Percentiles rank a stretch among this genome's conserved stretches.
These are phyloP conservation scores for Blastomyces silverae DNA, from an alignment of 2,329 filamentous ascomycete genomes.

Conservation along the genomic window DNA sequence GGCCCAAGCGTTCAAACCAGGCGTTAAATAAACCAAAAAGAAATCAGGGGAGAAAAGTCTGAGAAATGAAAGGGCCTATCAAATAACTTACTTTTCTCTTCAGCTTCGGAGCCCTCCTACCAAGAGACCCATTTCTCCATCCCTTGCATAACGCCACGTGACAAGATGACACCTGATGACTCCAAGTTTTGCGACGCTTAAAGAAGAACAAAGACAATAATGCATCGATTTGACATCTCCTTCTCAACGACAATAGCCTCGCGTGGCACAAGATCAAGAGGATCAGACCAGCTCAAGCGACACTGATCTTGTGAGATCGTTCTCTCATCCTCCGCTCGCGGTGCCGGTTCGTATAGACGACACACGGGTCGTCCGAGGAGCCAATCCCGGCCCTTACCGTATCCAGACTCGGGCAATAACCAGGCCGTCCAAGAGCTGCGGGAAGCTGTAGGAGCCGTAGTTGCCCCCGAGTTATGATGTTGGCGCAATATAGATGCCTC, in stretches of 20 bases:
- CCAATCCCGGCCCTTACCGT: slow-evolving; percentile 34
- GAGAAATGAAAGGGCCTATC: background rate
- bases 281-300: slow-evolving; percentile 19
- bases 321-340: slow-evolving; percentile 37
- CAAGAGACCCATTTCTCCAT: background rate
- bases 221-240: background rate
- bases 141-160: background rate
- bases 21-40: background rate
- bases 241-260: background rate
- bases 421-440: slow-evolving; percentile 33
- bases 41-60: background rate
- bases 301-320: slow-evolving; percentile 31
- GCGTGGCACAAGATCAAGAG: background rate
- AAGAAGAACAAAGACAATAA: background rate
- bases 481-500: slow-evolving; percentile 40
- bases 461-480: slow-evolving; percentile 40
- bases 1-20: too few species aligned
- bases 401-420: slow-evolving; percentile 35
- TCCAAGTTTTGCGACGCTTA: background rate
- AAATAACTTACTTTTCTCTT: background rate
- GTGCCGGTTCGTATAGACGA: slow-evolving; percentile 35
- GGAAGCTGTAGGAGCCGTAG: slow-evolving; percentile 41
- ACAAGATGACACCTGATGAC: background rate
- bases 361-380: slow-evolving; percentile 38
- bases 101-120: background rate